These are phyloP conservation scores for Globisporangium recalcitrans DNA, from an alignment of 352 stramenopile species.

Conservation along the genomic window DNA sequence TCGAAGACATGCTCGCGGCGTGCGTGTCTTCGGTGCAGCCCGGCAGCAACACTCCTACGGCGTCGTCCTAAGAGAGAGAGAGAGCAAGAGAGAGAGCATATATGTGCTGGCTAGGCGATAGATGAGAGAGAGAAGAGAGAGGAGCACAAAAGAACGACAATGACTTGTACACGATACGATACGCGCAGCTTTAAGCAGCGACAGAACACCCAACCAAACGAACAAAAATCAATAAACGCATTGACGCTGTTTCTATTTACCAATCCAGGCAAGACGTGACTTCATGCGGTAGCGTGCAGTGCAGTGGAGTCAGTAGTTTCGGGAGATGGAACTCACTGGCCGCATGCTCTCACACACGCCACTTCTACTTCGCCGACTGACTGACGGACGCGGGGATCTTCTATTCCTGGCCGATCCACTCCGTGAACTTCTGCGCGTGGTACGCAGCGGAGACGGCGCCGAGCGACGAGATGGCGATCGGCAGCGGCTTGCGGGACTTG, in stretches of 20 bases:
- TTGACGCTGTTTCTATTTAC: conserved; percentile 14
- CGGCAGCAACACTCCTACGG: neutral
- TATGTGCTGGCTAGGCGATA: neutral
- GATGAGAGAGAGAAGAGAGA: conserved; percentile 4
- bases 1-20: conserved; percentile 84
- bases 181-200: neutral
- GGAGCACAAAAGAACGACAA: neutral
- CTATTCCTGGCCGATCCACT: conserved; percentile 85
- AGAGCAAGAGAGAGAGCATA: neutral
- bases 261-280: neutral
- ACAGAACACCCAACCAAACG: conserved; percentile 14
- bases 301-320: no score
- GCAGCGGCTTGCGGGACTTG: conserved; percentile 63
- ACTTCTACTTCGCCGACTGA: neutral
- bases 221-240: conserved; percentile 11
- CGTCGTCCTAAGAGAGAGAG: neutral
- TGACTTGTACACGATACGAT: conserved; percentile 5
- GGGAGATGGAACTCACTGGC: neutral
- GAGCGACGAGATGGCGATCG: conserved; percentile 67
- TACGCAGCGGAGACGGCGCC: conserved; percentile 77
- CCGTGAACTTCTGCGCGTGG: conserved; percentile 71
- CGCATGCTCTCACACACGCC: neutral
- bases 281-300: neutral
- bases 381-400: neutral
- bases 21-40: conserved; percentile 77